phyloP scores from a whole-genome alignment of 768 basidiomycete species.

The Lactarius vividus region DNA sequence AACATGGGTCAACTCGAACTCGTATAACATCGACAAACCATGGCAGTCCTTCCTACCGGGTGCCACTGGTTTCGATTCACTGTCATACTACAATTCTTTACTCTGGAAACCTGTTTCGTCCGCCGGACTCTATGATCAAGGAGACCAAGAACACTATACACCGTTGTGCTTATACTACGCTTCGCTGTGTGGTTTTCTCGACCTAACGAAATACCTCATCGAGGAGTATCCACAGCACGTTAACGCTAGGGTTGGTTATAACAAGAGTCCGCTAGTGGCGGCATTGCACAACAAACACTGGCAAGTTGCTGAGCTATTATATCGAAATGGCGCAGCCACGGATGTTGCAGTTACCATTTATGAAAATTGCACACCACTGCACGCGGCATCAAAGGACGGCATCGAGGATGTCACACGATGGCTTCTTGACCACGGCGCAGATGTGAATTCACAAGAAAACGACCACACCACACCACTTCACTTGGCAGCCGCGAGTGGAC shows the following conservation, averaged over 20 bases:
- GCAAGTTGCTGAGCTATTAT: not conserved
- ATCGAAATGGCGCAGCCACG: not conserved
- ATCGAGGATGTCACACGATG: not conserved
- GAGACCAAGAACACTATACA: too few species aligned
- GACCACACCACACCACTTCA: not conserved
- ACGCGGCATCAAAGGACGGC: not conserved
- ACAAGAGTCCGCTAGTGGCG: not conserved
- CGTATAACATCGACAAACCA: not conserved
- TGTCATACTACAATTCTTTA: not conserved
- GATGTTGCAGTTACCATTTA: not conserved
- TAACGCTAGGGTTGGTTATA: not conserved
- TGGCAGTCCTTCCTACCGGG: not conserved
- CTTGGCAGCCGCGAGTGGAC: not conserved
- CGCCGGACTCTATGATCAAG: too few species aligned
- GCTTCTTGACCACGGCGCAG: not conserved
- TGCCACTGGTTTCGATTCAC: too few species aligned
- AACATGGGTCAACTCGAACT: not conserved
- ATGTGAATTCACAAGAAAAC: not conserved
- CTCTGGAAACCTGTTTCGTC: not conserved
- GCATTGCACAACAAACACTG: not conserved
- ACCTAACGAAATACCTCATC: not conserved
- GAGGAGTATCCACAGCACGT: not conserved
- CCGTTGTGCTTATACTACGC: not conserved
- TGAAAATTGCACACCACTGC: not conserved
- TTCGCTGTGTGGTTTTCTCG: not conserved